Base-by-base conservation (phyloP, 192 early-diverging fungal genomes). In the Coemansia sp. region DNA sequence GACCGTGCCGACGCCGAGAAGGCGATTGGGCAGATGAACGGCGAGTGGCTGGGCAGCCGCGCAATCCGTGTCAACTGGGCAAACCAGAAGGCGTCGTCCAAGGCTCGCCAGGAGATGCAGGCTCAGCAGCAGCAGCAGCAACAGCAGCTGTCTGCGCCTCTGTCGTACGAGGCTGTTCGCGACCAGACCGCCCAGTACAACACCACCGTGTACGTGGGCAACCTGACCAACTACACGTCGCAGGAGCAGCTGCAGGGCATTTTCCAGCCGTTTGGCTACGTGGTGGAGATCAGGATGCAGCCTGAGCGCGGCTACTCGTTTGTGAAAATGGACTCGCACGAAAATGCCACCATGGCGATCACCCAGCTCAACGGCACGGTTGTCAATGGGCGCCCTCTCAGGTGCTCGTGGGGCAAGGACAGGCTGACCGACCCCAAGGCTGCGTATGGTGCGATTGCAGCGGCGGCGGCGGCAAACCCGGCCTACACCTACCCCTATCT, bases 61-160 rank as follows among this genome's bases (percentile, higher is more conserved):
- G 81, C 85, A 43, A 86, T 95, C 52, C 87, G 93, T 34, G 89
- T 92, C 51, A 94, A 94, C 78, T 95, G 93, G 93, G 93, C 93
- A 15, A 95, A 85, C 54, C 91, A 93, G 54, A 92, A 92, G 61
- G 79, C 79, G 19, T 7, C 63, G 22, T 34, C 37, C 37, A 66
- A 68, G 49, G 15, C 52, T 3, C 40, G 34, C n/a, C 57, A 47
- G 33, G 57, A 56, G 25, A 44, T 35, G 10, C 33, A 29, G 46
- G 43, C 19, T 14, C 58, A 53, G 14, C 50, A 46, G 17, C 41
- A 26, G 23, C 45, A 41, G 46, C 34, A 33, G 37, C 46, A n/a
- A 3, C 49, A 47, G 34, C 46, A 24, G 17, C 23, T 47, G 23
- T 24, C 40, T 27, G 44, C 78, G 55, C 67, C 81, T 34, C 72